phyloP scores from a whole-genome alignment of 768 basidiomycete genomes.

The Hygrophorus russula region DNA sequence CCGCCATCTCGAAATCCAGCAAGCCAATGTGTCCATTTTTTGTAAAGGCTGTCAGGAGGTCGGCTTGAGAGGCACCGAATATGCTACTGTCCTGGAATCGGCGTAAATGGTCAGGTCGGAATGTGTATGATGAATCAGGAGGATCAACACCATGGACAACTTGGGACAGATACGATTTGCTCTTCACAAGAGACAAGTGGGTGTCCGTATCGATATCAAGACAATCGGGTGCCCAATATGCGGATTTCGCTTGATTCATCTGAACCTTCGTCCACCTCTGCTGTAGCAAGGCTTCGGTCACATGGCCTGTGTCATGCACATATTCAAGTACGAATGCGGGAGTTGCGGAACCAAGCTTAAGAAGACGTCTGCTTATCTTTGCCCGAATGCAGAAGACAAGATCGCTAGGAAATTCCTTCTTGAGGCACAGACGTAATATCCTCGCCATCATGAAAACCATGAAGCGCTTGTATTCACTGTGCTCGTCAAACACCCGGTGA shows the following conservation, averaged over 20 bases:
- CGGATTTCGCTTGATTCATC: slow-evolving; percentile 12
- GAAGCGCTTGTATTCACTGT: slow-evolving; percentile 33
- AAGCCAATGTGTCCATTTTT: no score
- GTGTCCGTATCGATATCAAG: slow-evolving; percentile 20
- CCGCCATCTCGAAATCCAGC: slow-evolving; percentile 24
- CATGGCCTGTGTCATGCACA: slow-evolving; percentile 12
- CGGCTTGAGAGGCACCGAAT: slow-evolving; percentile 1
- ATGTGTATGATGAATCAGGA: slow-evolving; percentile 2
- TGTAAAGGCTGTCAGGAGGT: slow-evolving; percentile 14
- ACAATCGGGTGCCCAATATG: slow-evolving; percentile 13
- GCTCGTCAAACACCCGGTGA: slow-evolving; percentile 3
- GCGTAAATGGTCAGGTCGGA: slow-evolving; percentile 10
- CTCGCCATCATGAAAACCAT: slow-evolving; percentile 28
- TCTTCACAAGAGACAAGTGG: slow-evolving; percentile 19
- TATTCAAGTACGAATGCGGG: slow-evolving; percentile 10
- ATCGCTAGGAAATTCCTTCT: slow-evolving; percentile 18
- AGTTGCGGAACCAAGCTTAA: slow-evolving; percentile 23
- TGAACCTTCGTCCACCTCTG: slow-evolving; percentile 23
- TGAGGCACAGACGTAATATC: slow-evolving; percentile 15
- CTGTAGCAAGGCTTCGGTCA: slow-evolving; percentile 15
- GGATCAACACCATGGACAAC: slow-evolving; percentile 5
- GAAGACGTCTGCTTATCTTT: slow-evolving; percentile 25
- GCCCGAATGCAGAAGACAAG: slow-evolving; percentile 23
- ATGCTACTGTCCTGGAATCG: slow-evolving; percentile 9
- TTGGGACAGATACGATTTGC: slow-evolving; percentile 16